A percentile compares a stretch with the other conserved stretches of the same genome.
Conservation (phyloP, 257 asterid genomes). For the Forsythia suspensa region DNA sequence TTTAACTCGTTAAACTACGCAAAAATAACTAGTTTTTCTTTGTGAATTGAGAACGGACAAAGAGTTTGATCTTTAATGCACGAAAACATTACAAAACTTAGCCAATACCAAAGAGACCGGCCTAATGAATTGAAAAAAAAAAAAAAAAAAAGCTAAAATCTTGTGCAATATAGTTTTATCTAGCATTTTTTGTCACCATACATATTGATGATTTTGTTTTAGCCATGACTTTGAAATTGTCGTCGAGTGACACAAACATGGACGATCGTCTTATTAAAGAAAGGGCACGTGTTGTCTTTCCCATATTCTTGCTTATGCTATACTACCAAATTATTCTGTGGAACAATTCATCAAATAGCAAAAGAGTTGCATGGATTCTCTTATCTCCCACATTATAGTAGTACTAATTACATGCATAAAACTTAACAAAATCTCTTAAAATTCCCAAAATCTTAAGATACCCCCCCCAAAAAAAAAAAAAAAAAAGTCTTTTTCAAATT, state of each 20-base stretch:
- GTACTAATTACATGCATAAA: slow-evolving; percentile 21
- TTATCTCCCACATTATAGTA: slow-evolving; percentile 6
- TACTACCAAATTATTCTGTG: background rate
- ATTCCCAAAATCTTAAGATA: background rate
- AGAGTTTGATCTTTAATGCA: background rate
- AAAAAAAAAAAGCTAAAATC: too few species aligned
- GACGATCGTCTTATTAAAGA: background rate
- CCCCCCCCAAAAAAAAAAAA: background rate
- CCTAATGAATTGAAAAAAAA: too few species aligned
- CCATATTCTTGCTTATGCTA: background rate
- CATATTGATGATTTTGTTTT: too few species aligned
- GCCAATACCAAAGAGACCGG: background rate
- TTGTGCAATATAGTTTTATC: too few species aligned
- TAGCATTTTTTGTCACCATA: background rate
- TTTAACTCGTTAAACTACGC: too few species aligned
- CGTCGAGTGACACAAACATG: background rate
- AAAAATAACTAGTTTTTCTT: too few species aligned
- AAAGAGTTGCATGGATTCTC: slow-evolving; percentile 18
- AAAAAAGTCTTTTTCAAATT: background rate
- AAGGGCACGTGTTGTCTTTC: background rate
- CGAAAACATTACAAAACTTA: background rate
- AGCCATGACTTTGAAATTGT: background rate
- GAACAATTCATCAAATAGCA: background rate
- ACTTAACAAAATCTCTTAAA: slow-evolving; percentile 30
- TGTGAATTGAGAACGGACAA: background rate